Evolutionary conservation across 345 rosid genomes (phyloP).

Genomic region (Bruguiera gymnorhiza): DNA sequence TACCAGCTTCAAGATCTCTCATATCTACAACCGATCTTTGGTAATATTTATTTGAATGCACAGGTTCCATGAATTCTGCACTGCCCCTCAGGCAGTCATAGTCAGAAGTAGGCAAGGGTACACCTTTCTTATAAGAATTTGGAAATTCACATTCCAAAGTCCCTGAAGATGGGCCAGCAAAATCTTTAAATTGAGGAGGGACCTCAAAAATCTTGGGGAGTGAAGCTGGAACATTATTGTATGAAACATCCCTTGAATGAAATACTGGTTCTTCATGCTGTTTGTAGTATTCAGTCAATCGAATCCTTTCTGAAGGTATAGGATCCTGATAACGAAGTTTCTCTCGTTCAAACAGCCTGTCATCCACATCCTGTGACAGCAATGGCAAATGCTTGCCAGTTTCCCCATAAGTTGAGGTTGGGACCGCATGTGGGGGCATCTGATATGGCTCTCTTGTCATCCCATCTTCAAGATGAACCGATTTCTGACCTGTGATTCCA

Average conservation of each 20-base stretch:
- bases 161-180: constrained; percentile 36
- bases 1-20: constrained; percentile 29
- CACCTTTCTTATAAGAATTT: constrained; percentile 30
- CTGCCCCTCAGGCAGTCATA: constrained; percentile 31
- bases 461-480: constrained; percentile 33
- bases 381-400: constrained; percentile 22
- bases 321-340: constrained; percentile 33
- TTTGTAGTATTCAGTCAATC: constrained; percentile 28
- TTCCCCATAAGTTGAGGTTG: constrained; percentile 35
- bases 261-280: constrained; percentile 31
- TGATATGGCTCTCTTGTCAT: constrained; percentile 28
- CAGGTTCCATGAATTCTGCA: constrained; percentile 32
- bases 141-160: constrained; percentile 29
- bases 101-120: constrained; percentile 31
- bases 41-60: constrained; percentile 24
- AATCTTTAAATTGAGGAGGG: constrained; percentile 26
- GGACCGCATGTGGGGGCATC: constrained; percentile 27
- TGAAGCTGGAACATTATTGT: constrained; percentile 24
- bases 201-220: constrained; percentile 30
- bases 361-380: constrained; percentile 21
- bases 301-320: constrained; percentile 27
- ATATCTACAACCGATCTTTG: constrained; percentile 27
- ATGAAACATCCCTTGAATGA: constrained; percentile 35
- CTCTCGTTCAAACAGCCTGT: constrained; percentile 30
- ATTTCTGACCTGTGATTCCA: constrained; percentile 30